Evolutionary conservation across 139 green algal species (phyloP).

Genomic region (Closterium sp.): DNA sequence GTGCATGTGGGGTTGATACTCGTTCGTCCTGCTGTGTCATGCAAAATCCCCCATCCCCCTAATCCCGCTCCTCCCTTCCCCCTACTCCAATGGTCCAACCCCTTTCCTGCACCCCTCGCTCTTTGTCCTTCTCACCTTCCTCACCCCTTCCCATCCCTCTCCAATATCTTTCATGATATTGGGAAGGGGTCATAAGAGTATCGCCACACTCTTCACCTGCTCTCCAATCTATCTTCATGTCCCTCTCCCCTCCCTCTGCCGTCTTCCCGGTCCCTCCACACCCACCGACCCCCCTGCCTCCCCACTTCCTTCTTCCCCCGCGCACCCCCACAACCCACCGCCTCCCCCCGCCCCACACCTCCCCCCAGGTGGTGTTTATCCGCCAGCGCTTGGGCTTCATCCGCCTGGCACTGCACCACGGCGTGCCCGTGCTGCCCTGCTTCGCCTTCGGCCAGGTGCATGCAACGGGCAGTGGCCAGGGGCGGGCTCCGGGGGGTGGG

Average conservation of each 20-base stretch:
- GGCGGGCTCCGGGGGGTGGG: too few species aligned
- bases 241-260: background rate
- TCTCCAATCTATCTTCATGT: background rate
- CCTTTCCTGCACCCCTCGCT: too few species aligned
- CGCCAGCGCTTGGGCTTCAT: constrained; percentile 71
- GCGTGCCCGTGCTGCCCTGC: constrained; percentile 70
- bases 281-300: constrained; percentile 8
- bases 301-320: constrained; percentile 31
- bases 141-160: background rate
- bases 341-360: constrained; percentile 2
- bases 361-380: constrained; percentile 68
- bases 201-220: background rate
- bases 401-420: constrained; percentile 66
- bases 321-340: constrained; percentile 12
- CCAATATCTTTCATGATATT: background rate
- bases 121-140: too few species aligned
- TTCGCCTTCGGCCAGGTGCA: constrained; percentile 80
- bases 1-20: too few species aligned
- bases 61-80: too few species aligned
- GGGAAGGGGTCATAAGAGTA: background rate
- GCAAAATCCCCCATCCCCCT: too few species aligned
- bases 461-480: too few species aligned
- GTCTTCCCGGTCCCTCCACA: background rate
- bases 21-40: too few species aligned
- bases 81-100: too few species aligned